Conservation (phyloP, 495 filamentous ascomycete species). For the Neurospora cerealis region DNA sequence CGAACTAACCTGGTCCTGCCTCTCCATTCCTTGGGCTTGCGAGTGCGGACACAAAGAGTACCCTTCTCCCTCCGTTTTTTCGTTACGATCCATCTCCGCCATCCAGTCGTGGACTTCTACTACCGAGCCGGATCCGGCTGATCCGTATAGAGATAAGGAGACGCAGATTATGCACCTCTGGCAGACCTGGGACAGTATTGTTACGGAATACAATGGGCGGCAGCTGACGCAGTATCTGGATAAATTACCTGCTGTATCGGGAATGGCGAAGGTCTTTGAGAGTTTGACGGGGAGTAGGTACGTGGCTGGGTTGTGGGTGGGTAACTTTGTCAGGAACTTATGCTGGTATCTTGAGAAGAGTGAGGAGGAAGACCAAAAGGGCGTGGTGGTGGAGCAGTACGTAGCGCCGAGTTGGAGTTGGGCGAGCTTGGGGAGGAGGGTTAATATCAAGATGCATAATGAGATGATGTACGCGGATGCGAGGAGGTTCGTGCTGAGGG, state of each 20-base stretch:
- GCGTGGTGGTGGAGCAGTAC: background rate
- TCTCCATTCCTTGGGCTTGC: background rate
- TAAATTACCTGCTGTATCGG: background rate
- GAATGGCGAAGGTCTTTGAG: background rate
- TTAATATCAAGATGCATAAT: background rate
- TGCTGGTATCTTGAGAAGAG: background rate
- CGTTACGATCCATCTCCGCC: background rate
- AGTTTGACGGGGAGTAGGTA: background rate
- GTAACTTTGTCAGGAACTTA: background rate
- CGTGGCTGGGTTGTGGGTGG: background rate
- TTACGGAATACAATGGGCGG: background rate
- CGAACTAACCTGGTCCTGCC: background rate
- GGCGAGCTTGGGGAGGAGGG: background rate
- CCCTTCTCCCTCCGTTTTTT: slow-evolving; percentile 13
- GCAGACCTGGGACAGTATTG: background rate
- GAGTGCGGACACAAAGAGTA: slow-evolving; percentile 22
- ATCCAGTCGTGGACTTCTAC: too few relatives aligned
- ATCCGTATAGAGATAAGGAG: background rate
- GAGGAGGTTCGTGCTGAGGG: background rate
- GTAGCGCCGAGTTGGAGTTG: background rate
- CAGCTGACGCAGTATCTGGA: background rate
- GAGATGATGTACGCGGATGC: background rate
- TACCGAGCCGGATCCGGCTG: too few relatives aligned
- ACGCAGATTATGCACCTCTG: background rate
- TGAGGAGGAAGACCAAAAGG: background rate